A percentile compares a stretch with the other conserved stretches of the same genome.
These are phyloP conservation scores for Hysterangium stoloniferum DNA, from an alignment of 768 basidiomycete genomes.

Conservation along the genomic window DNA sequence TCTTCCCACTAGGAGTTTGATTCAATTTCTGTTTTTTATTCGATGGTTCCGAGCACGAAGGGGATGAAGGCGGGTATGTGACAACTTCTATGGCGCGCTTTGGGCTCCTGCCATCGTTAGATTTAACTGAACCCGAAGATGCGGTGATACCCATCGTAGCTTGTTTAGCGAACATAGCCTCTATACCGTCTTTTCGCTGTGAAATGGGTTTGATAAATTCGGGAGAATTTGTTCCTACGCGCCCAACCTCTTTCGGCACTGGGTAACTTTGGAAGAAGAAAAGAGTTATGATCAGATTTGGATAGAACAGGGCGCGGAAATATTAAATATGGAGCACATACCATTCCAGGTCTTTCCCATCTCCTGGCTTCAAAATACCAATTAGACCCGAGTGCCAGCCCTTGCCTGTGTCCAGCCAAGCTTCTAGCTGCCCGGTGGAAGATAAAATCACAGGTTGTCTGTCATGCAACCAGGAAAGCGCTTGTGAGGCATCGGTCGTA, in stretches of 20 bases:
- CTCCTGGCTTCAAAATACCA: slow-evolving; percentile 53
- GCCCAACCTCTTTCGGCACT: slow-evolving; percentile 87
- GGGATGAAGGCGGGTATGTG: neutral
- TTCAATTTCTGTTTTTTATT: neutral
- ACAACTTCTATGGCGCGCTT: neutral
- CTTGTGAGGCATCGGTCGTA: slow-evolving; percentile 67
- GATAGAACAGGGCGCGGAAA: neutral
- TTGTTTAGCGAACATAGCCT: slow-evolving; percentile 74
- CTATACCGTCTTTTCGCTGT: slow-evolving; percentile 77
- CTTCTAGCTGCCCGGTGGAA: slow-evolving; percentile 44
- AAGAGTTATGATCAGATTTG: neutral
- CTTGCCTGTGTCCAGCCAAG: slow-evolving; percentile 78
- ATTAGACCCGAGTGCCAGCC: slow-evolving; percentile 57
- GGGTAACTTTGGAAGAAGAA: slow-evolving; percentile 49
- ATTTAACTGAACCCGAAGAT: neutral
- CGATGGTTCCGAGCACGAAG: neutral
- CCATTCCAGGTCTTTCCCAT: slow-evolving; percentile 55
- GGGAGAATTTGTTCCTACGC: slow-evolving; percentile 76
- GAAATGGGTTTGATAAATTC: slow-evolving; percentile 77
- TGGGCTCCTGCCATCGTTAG: neutral
- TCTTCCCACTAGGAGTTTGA: neutral
- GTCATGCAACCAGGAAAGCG: slow-evolving; percentile 84
- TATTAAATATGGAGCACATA: slow-evolving; percentile 26
- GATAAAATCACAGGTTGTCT: slow-evolving; percentile 80
- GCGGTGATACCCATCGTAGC: slow-evolving; percentile 9